These are phyloP conservation scores for Spizellomyces sp. DNA, from an alignment of 192 early-diverging fungal genomes.

Conservation along the genomic window DNA sequence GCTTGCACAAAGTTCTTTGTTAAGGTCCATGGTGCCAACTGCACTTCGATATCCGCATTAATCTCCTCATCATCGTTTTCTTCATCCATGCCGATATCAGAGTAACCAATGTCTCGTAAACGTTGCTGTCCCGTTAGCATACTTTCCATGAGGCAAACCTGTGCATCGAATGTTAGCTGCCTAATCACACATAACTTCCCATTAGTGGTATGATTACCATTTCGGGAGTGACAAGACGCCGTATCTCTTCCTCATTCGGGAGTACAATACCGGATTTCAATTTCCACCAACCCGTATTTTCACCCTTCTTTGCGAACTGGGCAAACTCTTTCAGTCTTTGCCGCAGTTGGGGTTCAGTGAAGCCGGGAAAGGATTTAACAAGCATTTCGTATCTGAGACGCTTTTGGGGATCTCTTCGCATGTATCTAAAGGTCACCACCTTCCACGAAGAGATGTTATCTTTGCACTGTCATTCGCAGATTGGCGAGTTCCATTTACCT, in stretches of 20 bases:
- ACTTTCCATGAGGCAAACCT: slow-evolving; percentile 87
- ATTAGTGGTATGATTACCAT: slow-evolving; percentile 45
- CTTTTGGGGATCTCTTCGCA: slow-evolving; percentile 77
- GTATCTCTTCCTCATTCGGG: slow-evolving; percentile 86
- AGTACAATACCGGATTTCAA: slow-evolving; percentile 69
- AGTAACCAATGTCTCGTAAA: slow-evolving; percentile 87
- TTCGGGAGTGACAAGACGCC: slow-evolving; percentile 91
- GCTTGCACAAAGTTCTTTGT: slow-evolving; percentile 96
- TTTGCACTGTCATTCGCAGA: no score
- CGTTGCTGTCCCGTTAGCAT: slow-evolving; percentile 92
- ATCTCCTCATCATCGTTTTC: slow-evolving; percentile 70
- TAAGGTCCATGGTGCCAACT: slow-evolving; percentile 92
- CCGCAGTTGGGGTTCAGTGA: slow-evolving; percentile 82
- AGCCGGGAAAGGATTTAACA: slow-evolving; percentile 80
- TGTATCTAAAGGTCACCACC: slow-evolving; percentile 78
- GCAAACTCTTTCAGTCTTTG: slow-evolving; percentile 96
- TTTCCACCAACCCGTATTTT: slow-evolving; percentile 91
- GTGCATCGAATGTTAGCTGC: slow-evolving; percentile 16
- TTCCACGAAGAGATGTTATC: background rate
- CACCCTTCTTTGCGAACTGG: slow-evolving; percentile 85
- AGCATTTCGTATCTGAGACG: slow-evolving; percentile 79
- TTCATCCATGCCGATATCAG: slow-evolving; percentile 60
- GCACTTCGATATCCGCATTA: slow-evolving; percentile 85
- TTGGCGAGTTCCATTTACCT: slow-evolving; percentile 50
- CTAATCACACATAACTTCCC: background rate